phyloP scores from a whole-genome alignment of 306 rosid species.

The Carpinus fangiana region DNA sequence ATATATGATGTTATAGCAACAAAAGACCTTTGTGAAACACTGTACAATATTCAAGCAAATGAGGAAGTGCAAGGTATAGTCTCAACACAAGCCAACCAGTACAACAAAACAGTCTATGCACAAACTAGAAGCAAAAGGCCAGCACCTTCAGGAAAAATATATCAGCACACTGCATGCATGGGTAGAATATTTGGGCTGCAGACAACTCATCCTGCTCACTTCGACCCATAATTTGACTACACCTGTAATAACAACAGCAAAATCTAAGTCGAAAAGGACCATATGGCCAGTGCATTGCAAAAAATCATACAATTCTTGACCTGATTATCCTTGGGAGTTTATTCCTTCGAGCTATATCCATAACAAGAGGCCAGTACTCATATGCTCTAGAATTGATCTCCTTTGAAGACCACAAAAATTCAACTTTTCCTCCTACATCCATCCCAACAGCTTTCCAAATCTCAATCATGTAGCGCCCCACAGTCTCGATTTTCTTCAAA shows the following conservation, averaged over 20 bases:
- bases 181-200: conserved; percentile 89
- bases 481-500: conserved; percentile 69
- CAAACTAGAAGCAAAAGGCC: conserved; percentile 1
- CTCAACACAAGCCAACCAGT: neutral
- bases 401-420: conserved; percentile 82
- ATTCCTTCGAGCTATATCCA: conserved; percentile 88
- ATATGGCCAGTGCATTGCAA: neutral
- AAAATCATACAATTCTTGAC: conserved; percentile 28
- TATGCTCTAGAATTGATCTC: conserved; percentile 67
- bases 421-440: conserved; percentile 84
- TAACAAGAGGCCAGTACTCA: conserved; percentile 82
- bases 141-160: conserved; percentile 79
- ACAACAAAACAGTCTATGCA: neutral
- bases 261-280: neutral
- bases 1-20: neutral
- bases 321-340: conserved; percentile 63
- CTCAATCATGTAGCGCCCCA: conserved; percentile 74
- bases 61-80: neutral
- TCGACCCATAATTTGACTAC: conserved; percentile 89
- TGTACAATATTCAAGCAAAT: neutral
- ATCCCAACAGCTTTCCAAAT: conserved; percentile 88
- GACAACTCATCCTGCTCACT: conserved; percentile 67
- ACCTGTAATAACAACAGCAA: conserved; percentile 41
- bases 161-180: conserved; percentile 98
- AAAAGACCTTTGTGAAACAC: neutral